Percentiles rank a stretch among this genome's conserved stretches.
Evolutionary conservation across 176 grass and related monocot species (phyloP).

Genomic region (Eragrostis nindensis): DNA sequence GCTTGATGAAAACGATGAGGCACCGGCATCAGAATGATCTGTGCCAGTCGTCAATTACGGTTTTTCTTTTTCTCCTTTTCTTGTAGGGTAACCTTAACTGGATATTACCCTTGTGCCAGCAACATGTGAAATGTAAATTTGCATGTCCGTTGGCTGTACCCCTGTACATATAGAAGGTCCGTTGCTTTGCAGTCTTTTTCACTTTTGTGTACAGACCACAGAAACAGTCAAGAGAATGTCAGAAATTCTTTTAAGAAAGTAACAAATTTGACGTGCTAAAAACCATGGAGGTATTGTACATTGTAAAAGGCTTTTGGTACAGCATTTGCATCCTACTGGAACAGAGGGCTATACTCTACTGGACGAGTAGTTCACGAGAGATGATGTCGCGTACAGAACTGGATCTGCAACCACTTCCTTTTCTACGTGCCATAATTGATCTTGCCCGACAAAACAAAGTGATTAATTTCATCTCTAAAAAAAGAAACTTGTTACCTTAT

Average conservation of each 20-base stretch:
- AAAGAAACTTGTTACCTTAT: background rate
- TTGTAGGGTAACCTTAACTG: constrained; percentile 15
- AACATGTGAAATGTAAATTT: constrained; percentile 52
- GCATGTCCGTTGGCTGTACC: constrained; percentile 33
- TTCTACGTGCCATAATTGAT: background rate
- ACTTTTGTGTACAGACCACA: constrained; percentile 43
- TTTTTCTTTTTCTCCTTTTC: background rate
- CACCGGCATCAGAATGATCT: constrained; percentile 20
- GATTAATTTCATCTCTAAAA: background rate
- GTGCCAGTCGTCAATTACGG: background rate
- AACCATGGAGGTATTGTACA: background rate
- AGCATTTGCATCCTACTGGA: too few relatives aligned
- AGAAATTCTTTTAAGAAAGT: background rate
- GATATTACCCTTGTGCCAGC: constrained; percentile 12
- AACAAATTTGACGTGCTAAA: background rate
- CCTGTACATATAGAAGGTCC: constrained; percentile 47
- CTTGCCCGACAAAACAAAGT: background rate
- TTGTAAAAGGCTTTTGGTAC: background rate
- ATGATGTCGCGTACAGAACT: background rate
- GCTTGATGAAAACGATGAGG: constrained; percentile 60
- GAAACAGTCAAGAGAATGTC: constrained; percentile 1
- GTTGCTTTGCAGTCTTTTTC: background rate
- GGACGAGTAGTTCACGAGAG: background rate
- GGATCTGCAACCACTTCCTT: background rate
- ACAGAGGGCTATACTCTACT: too few relatives aligned